Evolutionary conservation across 371 early-diverging fungal genomes (phyloP).

Genomic region (Mortierella sp.): DNA sequence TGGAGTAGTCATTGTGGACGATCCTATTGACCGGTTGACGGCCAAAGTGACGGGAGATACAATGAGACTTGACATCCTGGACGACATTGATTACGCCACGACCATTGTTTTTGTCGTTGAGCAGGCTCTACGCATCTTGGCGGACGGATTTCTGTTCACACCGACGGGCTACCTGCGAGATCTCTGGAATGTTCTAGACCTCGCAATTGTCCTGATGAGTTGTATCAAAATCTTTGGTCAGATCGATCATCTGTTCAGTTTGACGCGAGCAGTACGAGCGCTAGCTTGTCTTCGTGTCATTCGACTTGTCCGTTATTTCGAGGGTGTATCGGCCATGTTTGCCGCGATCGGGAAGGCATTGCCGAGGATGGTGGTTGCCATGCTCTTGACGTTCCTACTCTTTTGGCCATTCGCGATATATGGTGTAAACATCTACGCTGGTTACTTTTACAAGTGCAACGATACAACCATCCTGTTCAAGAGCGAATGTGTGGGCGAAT

Average conservation of each 20-base stretch:
- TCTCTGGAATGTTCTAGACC: constrained; percentile 64
- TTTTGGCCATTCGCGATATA: constrained; percentile 71
- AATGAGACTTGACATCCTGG: constrained; percentile 34
- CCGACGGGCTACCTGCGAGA: constrained; percentile 65
- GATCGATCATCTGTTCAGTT: constrained; percentile 62
- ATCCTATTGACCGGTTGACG: constrained; percentile 64
- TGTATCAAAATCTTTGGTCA: constrained; percentile 62
- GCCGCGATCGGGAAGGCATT: constrained; percentile 64
- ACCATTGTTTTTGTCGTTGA: constrained; percentile 62
- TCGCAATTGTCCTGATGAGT: constrained; percentile 56
- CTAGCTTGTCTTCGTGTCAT: constrained; percentile 63
- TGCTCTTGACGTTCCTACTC: constrained; percentile 61
- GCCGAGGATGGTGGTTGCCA: constrained; percentile 65
- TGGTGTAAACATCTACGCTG: constrained; percentile 65
- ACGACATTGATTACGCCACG: constrained; percentile 53
- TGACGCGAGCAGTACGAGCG: constrained; percentile 63
- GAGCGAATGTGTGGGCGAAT: constrained; percentile 61
- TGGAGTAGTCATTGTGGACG: constrained; percentile 63
- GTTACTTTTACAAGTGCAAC: constrained; percentile 63
- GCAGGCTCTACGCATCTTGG: constrained; percentile 59
- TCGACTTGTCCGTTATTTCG: constrained; percentile 63
- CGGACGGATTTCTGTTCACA: constrained; percentile 63
- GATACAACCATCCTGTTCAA: constrained; percentile 39
- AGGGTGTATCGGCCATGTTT: constrained; percentile 63
- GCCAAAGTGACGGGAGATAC: constrained; percentile 30